Base-by-base conservation (phyloP, 2,329 filamentous ascomycete genomes). In the Raffaelea ambrosiae region DNA sequence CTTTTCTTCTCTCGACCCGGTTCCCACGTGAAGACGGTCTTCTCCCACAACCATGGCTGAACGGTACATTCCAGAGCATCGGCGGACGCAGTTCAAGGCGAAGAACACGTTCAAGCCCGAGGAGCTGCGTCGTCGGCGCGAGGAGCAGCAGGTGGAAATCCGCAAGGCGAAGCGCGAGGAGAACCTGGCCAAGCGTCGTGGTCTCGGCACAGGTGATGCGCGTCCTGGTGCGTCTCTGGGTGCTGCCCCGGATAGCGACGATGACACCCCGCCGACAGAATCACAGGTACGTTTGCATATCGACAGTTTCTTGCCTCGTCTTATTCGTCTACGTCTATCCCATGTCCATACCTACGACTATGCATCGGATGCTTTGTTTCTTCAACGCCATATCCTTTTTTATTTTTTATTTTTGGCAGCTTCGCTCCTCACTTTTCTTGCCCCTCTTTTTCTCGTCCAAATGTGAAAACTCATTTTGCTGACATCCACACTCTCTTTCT, bases 101-200 rank as follows among this genome's bases (percentile, higher is more conserved):
- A 96, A 96, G 81, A 91, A 88, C 72, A 88, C 88, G 63, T 97
- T 98, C 79, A 96, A 96, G 82, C 91, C 91, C 61, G 93, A 98
- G 68, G 93, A 98, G 76, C 84, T 98, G 57, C 88, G 93, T 66
- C 90, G 93, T 63, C 93, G 93, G 66, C 93, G 93, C 66, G 93
- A 98, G 69, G 93, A 98, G 73, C 90, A 96, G 71, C 93, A 97
- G 74, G 93, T 98, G 57, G 93, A 98, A 75, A 98, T 98, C 65
- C 85, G 93, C 67, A 95, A 95, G 75, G 88, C 90, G 56, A 97
- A 97, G 82, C 84, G 93, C 66, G 93, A 98, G 73, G 93, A 98
- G 76, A 97, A 96, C 73, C 74, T 98, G 66, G 93, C 93, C 69
- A 98, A 98, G 82, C 81, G 93, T 71, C 84, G 93, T 77, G 93